Conservation (phyloP, 2,329 filamentous ascomycete genomes). For the Mycosphaerelloides madeirae region DNA sequence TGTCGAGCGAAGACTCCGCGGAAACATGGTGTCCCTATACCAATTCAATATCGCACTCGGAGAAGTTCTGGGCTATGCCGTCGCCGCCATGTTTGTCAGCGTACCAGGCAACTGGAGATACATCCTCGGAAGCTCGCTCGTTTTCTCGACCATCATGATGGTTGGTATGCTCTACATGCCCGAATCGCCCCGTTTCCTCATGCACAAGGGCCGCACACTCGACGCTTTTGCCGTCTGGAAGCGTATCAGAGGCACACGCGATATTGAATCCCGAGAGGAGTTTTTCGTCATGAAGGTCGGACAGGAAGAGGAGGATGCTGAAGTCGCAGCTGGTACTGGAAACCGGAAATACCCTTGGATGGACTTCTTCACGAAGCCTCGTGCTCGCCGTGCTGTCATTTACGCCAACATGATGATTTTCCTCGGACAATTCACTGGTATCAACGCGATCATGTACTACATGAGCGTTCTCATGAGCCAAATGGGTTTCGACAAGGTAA, state of each 20-base stretch:
- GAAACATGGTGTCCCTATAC: constrained; percentile 66
- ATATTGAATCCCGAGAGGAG: constrained; percentile 58
- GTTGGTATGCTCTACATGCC: constrained; percentile 65
- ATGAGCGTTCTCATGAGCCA: constrained; percentile 64
- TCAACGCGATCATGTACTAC: constrained; percentile 52
- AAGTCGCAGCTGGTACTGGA: constrained; percentile 46
- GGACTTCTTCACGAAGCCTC: constrained; percentile 67
- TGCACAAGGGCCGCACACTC: constrained; percentile 60
- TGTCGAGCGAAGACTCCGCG: constrained; percentile 61
- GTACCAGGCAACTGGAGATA: constrained; percentile 68
- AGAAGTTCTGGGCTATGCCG: constrained; percentile 67
- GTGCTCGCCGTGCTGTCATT: constrained; percentile 60
- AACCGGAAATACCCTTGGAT: constrained; percentile 62
- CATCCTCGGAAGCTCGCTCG: constrained; percentile 66
- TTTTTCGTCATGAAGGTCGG: constrained; percentile 68
- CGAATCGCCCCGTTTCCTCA: constrained; percentile 63
- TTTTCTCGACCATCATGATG: constrained; percentile 61
- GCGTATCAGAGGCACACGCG: constrained; percentile 59
- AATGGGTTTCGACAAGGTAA: constrained; percentile 57
- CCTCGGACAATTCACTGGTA: constrained; percentile 64
- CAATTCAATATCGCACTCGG: constrained; percentile 73
- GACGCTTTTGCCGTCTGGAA: constrained; percentile 67
- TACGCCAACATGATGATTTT: constrained; percentile 68
- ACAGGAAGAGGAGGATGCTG: constrained; percentile 52
- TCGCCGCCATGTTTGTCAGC: constrained; percentile 68